A percentile compares a stretch with the other conserved stretches of the same genome.
phyloP scores from a whole-genome alignment of 2,329 filamentous ascomycete genomes.

The Beauveria medogensis region DNA sequence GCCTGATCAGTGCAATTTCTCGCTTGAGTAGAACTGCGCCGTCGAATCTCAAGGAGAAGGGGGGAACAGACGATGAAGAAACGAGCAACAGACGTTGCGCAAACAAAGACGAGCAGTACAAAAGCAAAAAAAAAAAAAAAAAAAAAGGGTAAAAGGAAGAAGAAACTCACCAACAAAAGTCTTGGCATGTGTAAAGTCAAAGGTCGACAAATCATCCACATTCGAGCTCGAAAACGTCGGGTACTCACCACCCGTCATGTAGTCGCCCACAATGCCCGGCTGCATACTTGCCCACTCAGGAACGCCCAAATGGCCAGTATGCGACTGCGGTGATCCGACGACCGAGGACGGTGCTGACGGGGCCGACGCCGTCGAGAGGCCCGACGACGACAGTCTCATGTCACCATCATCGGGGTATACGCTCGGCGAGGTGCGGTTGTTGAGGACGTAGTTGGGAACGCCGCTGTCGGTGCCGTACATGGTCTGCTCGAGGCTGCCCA shows the following conservation, averaged over 20 bases:
- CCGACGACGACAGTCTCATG: slow-evolving; percentile 44
- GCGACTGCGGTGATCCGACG: slow-evolving; percentile 58
- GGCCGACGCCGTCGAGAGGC: slow-evolving; percentile 52
- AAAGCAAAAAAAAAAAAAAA: slow-evolving; percentile 15
- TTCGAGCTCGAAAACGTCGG: slow-evolving; percentile 39
- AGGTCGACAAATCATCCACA: slow-evolving; percentile 43
- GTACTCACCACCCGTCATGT: slow-evolving; percentile 47
- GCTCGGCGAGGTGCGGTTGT: slow-evolving; percentile 38
- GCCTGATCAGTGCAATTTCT: neutral
- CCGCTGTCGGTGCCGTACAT: slow-evolving; percentile 36
- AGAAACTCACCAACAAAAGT: slow-evolving; percentile 50
- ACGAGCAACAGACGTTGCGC: slow-evolving; percentile 23
- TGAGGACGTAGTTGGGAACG: slow-evolving; percentile 35
- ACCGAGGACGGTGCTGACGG: slow-evolving; percentile 59
- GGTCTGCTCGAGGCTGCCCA: slow-evolving; percentile 33
- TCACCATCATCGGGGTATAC: slow-evolving; percentile 44
- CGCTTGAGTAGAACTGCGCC: neutral
- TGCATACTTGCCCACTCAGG: slow-evolving; percentile 57
- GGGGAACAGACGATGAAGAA: slow-evolving; percentile 33
- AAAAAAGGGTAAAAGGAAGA: slow-evolving; percentile 14
- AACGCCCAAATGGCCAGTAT: slow-evolving; percentile 43
- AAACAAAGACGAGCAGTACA: slow-evolving; percentile 21
- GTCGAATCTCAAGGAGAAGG: neutral
- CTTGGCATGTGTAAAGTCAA: slow-evolving; percentile 42
- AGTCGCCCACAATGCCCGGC: slow-evolving; percentile 54